Base-by-base conservation (phyloP, 768 basidiomycete genomes). In the Tylopilus plumbeoviolaceoides region DNA sequence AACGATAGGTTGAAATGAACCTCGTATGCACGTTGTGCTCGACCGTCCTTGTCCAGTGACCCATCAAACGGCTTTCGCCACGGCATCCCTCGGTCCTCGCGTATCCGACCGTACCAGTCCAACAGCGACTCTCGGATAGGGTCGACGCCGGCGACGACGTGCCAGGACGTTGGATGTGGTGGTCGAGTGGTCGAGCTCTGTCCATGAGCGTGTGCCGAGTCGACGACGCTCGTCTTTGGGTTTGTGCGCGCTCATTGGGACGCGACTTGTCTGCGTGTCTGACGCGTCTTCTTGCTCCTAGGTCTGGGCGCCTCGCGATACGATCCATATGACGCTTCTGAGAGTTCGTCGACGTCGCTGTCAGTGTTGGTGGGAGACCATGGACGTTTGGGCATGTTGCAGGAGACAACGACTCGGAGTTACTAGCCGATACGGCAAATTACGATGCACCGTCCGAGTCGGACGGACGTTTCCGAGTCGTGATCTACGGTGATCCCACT, bases 1-100 rank as follows among this genome's bases (percentile, higher is more conserved):
- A 41, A 43, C 10, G 21, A 48, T 10, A 18, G n/a, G 23, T 1
- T 27, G 33, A 6, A 40, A 52, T 76, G 50, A 62, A 93, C 94
- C 79, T 97, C 92, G 63, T 98, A 97, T 7, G 93, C 95, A 44
- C 92, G 73, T 68, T 97, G 94, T 2, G 85, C 81, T 50, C 84
- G 84, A 49, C 81, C 83, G 36, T 83, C 82, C 4, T 66, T 63
- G 40, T 66, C 77, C 57, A 83, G 65, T 15, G 73, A 72, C 7
- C 77, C 73, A 63, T 87, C 75, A 60, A 80, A 88, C 10, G 77
- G 75, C 66, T 89, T 92, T 49, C 94, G 78, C 95, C 94, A 97
- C 1, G 94, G 95, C 93, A 98, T 97, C 33, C 83, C n/a, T 42
- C 94, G 80, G 20, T 70, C 71, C 36, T 80, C 75, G 53, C 82